Evolutionary conservation across 306 rosid genomes (phyloP).

Genomic region (Trifolium repens): DNA sequence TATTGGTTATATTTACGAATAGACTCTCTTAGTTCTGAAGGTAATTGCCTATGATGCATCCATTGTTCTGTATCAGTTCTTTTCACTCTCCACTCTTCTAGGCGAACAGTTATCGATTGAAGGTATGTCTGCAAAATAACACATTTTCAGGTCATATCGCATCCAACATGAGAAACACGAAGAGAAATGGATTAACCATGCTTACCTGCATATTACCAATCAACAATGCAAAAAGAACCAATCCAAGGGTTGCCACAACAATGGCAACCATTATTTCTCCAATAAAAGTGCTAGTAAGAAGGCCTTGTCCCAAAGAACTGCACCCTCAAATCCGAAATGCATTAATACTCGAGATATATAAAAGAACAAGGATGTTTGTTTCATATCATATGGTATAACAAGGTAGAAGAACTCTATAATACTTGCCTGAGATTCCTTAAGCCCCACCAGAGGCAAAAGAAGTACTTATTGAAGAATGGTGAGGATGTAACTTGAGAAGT

Average conservation of each 20-base stretch:
- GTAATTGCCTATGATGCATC: conserved; percentile 96
- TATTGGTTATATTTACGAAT: conserved; percentile 85
- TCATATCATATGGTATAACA: not conserved
- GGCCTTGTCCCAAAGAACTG: conserved; percentile 95
- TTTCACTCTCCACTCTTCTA: conserved; percentile 95
- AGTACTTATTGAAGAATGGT: conserved; percentile 76
- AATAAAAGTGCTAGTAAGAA: conserved; percentile 79
- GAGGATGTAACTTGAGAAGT: conserved; percentile 67
- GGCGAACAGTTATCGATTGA: conserved; percentile 79
- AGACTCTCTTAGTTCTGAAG: conserved; percentile 65
- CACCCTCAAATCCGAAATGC: conserved; percentile 38
- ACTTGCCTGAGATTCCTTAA: conserved; percentile 76
- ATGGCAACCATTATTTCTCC: conserved; percentile 89
- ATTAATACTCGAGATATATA: conserved; percentile 6
- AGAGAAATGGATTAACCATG: conserved; percentile 9
- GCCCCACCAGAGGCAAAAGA: conserved; percentile 69
- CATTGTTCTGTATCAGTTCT: conserved; percentile 93
- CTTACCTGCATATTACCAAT: conserved; percentile 98
- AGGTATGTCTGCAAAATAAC: conserved; percentile 68
- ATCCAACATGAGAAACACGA: not conserved
- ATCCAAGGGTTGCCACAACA: conserved; percentile 76
- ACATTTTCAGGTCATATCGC: not conserved
- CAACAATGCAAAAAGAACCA: conserved; percentile 87
- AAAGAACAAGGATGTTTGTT: not conserved
- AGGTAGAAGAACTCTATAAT: conserved; percentile 4